Evolutionary conservation across 2,329 filamentous ascomycete genomes (phyloP).

Genomic region (Leptographium galeiforme): DNA sequence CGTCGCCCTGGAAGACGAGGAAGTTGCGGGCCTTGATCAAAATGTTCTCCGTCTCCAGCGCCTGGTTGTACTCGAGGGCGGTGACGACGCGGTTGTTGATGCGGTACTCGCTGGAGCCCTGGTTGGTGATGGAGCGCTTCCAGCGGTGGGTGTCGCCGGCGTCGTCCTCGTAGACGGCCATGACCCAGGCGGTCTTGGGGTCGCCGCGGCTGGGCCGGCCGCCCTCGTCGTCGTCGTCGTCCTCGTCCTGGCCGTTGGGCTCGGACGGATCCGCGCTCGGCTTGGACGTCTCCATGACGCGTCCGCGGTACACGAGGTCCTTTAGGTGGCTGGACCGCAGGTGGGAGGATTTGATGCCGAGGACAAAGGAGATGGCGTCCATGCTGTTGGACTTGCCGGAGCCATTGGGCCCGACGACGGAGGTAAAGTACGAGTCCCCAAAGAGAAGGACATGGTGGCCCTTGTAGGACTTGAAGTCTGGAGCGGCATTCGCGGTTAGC

Average conservation of each 20-base stretch:
- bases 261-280: slow-evolving; percentile 67
- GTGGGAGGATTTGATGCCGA: slow-evolving; percentile 98
- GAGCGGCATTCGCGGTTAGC: too few species aligned
- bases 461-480: slow-evolving; percentile 99
- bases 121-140: slow-evolving; percentile 86
- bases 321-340: slow-evolving; percentile 85
- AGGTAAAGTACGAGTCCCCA: slow-evolving; percentile 97
- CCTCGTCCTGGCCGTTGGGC: slow-evolving; percentile 47
- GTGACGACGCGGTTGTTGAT: slow-evolving; percentile 88
- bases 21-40: slow-evolving; percentile 97
- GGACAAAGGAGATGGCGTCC: slow-evolving; percentile 98
- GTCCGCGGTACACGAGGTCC: slow-evolving; percentile 90
- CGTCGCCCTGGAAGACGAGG: slow-evolving; percentile 94
- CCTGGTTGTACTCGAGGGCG: slow-evolving; percentile 85
- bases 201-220: slow-evolving; percentile 61
- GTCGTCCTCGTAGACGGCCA: slow-evolving; percentile 98
- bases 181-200: slow-evolving; percentile 93
- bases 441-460: slow-evolving; percentile 90
- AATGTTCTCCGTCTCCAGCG: slow-evolving; percentile 87
- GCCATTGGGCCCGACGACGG: slow-evolving; percentile 98
- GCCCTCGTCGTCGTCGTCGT: slow-evolving; percentile 48
- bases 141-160: slow-evolving; percentile 88
- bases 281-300: slow-evolving; percentile 81
- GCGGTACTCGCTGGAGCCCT: slow-evolving; percentile 84
- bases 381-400: slow-evolving; percentile 98